phyloP scores from a whole-genome alignment of 2,329 filamentous ascomycete genomes.

The Piedraia hortae region DNA sequence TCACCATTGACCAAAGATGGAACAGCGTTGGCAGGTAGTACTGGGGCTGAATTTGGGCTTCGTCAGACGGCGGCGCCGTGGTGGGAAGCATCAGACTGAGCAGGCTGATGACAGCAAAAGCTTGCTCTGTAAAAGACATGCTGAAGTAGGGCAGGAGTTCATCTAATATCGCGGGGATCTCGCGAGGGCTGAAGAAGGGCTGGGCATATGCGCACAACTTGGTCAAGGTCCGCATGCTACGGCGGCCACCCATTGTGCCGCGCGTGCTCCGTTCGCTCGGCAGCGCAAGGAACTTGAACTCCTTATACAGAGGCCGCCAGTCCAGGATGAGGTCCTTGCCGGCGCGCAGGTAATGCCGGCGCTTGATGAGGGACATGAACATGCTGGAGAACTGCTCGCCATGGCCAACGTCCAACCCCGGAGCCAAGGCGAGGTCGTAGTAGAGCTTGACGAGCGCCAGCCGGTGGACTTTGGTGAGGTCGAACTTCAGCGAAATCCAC shows the following conservation, averaged over 20 bases:
- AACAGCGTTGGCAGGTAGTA: conserved; percentile 84
- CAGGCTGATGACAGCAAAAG: conserved; percentile 72
- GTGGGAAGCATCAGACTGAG: conserved; percentile 77
- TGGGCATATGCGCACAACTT: conserved; percentile 80
- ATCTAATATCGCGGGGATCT: conserved; percentile 42
- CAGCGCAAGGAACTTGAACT: conserved; percentile 71
- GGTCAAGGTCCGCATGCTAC: conserved; percentile 44
- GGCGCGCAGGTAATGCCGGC: conserved; percentile 83
- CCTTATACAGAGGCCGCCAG: conserved; percentile 79
- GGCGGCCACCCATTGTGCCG: conserved; percentile 26
- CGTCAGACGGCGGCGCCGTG: conserved; percentile 41
- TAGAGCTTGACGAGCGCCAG: conserved; percentile 71
- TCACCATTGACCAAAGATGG: conserved; percentile 84
- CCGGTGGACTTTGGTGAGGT: conserved; percentile 62
- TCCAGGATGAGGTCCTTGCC: conserved; percentile 74
- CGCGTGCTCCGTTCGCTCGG: conserved; percentile 51
- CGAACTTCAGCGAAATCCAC: conserved; percentile 93
- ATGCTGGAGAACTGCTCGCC: conserved; percentile 86
- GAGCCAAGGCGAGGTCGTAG: conserved; percentile 76
- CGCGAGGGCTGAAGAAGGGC: conserved; percentile 71
- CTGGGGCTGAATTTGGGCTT: conserved; percentile 54
- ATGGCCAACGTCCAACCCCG: conserved; percentile 55
- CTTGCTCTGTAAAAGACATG: conserved; percentile 71
- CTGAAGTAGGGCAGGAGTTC: conserved; percentile 41
- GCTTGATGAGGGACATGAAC: conserved; percentile 91